Evolutionary conservation across 331 rosid species (phyloP), one percentile per base, ranked within the genome.

Genomic region (Malus hybrid): DNA sequence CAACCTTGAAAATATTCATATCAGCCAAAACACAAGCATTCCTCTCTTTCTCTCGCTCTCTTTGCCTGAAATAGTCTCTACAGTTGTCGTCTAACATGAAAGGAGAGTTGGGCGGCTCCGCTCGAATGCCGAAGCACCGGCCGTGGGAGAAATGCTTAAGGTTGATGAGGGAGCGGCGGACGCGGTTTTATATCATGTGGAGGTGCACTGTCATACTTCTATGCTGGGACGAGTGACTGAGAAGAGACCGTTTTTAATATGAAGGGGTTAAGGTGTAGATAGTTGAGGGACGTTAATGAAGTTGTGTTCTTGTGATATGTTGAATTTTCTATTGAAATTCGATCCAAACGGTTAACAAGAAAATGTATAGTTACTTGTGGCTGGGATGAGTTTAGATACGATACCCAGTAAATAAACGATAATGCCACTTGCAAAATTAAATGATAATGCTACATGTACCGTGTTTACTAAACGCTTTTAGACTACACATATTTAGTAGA

Each of bases 111-210:
- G 19, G 10, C 2, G 29, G 80, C 32, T 75, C 90, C 18, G 65
- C 52, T 69, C 71, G 77, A 78, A 57, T 48, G 54, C 78, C 81
- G 1, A 89, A 87, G 89, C 78, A 80, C 36, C 65, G 72, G 77
- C 65, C 77, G 10, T 82, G 91, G 96, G 77, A 62, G 18, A 82
- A 87, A 48, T 90, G 91, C 71, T 91, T 93, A 6, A 81, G 83
- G 94, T 88, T 83, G 24, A 80, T 85, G 42, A 69, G 84, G 75
- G 95, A 91, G 86, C 88, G 88, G 83, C 82, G 89, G 73, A 88
- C 96, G 2, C 82, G 89, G 66, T 75, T 89, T 57, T 89, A 90
- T 62, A 91, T 93, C 73, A 86, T 91, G 75, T 91, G 94, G 98
- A 91, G 89, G 76, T 91, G 96, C 87, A 81, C 84, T 0, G 83